Base-by-base conservation (phyloP, 345 rosid genomes). In the Moringa oleifera region DNA sequence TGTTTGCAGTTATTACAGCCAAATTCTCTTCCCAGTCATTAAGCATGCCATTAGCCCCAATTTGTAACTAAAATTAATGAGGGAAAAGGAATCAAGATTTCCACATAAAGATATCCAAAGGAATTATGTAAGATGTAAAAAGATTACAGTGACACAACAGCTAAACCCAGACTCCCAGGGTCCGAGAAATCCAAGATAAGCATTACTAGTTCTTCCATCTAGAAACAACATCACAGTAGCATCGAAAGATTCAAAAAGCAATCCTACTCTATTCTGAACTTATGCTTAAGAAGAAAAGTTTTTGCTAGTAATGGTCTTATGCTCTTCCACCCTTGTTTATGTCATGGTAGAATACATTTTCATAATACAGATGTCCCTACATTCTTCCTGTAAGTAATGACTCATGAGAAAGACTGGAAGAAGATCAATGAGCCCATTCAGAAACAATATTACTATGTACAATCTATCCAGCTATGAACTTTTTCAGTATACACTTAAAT, bases 21-120 rank as follows among this genome's bases (percentile, higher is more conserved):
- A 95, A 82, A 79, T 95, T 95, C 69, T 95, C 95, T 74, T 91
- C 99, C 99, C 99, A 95, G 50, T 79, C 91, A 64, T 95, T 94
- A 71, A 94, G 99, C 97, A 95, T 91, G 74, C 84, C 74, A 75
- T 78, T 85, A 62, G 85, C 59, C 68, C 83, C 85, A 68, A 73
- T 20, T 96, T 94, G 85, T 65, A 58, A 58, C 55, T 51, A 65
- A 73, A 73, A 59, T 23, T 46, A 52, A 19, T n/a, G 33, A 19
- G 33, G n/a, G 7, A 31, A 18, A 23, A 33, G 31, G 16, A 7
- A 41, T 41, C 12, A 16, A 41, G 54, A 4, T 51, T 18, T 51
- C 20, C 15, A 51, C 1, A 20, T 51, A 47, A 47, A 18, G 19
- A 4, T 11, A 47, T 51, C 54, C 15, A 18, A 47, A 47, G 17